A percentile compares a stretch with the other conserved stretches of the same genome.
Conservation (phyloP, 768 basidiomycete genomes). For the Macrolepiota albuminosa region DNA sequence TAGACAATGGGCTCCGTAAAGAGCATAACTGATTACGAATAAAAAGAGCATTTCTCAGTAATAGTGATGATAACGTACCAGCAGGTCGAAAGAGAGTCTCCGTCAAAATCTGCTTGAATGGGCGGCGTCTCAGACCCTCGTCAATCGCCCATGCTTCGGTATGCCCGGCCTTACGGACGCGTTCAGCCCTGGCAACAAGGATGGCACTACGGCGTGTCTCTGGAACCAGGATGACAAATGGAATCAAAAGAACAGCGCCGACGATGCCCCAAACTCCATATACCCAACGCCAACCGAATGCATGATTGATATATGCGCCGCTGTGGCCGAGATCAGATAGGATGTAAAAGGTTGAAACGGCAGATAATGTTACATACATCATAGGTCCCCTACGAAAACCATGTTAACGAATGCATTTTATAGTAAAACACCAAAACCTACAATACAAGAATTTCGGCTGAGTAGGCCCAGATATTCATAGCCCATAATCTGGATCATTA, state of each 20-base stretch:
- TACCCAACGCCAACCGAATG: constrained; percentile 20
- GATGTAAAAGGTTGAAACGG: not conserved
- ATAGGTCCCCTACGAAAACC: constrained; percentile 12
- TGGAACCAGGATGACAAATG: constrained; percentile 16
- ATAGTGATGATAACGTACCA: constrained; percentile 3
- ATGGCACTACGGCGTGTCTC: constrained; percentile 19
- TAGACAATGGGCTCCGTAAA: constrained; percentile 21
- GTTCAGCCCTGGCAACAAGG: constrained; percentile 15
- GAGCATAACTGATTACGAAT: constrained; percentile 13
- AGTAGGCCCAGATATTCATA: constrained; percentile 21
- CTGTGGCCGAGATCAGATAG: not conserved
- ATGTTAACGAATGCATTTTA: not conserved
- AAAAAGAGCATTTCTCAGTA: too few species aligned
- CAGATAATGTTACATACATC: constrained; percentile 1
- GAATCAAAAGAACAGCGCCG: constrained; percentile 13
- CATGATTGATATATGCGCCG: constrained; percentile 15
- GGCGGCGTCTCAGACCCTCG: constrained; percentile 14
- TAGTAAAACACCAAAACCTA: not conserved
- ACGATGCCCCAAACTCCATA: constrained; percentile 20
- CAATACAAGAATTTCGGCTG: constrained; percentile 15
- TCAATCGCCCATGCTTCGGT: constrained; percentile 16
- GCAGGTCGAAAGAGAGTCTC: constrained; percentile 18
- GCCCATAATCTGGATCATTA: constrained; percentile 15
- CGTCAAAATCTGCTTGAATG: constrained; percentile 13
- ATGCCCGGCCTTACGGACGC: constrained; percentile 11